Percentiles rank a stretch among this genome's conserved stretches.
Evolutionary conservation across 176 grass and related monocot genomes (phyloP).

Genomic region (Olyra latifolia): DNA sequence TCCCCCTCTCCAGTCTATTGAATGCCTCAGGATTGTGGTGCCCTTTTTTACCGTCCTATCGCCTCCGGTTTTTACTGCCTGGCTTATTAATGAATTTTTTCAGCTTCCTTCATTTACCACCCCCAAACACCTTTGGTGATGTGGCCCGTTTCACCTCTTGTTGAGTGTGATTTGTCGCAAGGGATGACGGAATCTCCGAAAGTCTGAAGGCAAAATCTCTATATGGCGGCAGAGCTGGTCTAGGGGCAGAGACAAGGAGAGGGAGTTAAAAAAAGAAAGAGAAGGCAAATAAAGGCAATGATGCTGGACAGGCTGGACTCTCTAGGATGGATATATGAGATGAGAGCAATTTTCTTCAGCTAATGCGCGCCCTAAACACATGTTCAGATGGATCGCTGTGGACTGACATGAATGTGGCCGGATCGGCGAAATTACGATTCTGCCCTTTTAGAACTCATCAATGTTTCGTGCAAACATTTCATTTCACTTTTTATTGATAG

Average conservation of each 20-base stretch:
- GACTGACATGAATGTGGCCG: background rate
- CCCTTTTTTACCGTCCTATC: background rate
- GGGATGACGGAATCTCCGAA: background rate
- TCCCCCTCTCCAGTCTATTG: constrained; percentile 7
- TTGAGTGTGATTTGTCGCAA: constrained; percentile 29
- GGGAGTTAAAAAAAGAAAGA: background rate
- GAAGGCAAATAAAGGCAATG: constrained; percentile 4
- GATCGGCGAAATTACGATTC: background rate
- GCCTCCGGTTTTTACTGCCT: background rate
- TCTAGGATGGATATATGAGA: background rate
- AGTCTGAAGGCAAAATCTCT: constrained; percentile 4
- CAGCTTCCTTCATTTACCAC: background rate
- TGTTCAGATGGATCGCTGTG: background rate
- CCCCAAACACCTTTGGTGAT: constrained; percentile 29
- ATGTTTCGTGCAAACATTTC: no score
- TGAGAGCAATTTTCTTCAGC: background rate
- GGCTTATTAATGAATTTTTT: no score
- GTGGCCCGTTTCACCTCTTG: background rate
- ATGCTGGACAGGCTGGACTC: constrained; percentile 21
- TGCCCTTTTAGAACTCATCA: background rate
- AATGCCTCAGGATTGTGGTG: constrained; percentile 42
- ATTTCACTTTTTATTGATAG: no score
- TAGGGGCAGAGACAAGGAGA: background rate
- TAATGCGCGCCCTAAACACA: background rate
- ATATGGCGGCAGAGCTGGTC: background rate